Base-by-base conservation (phyloP, 2,329 filamentous ascomycete species). In the Pseudocercospora fijiensis region DNA sequence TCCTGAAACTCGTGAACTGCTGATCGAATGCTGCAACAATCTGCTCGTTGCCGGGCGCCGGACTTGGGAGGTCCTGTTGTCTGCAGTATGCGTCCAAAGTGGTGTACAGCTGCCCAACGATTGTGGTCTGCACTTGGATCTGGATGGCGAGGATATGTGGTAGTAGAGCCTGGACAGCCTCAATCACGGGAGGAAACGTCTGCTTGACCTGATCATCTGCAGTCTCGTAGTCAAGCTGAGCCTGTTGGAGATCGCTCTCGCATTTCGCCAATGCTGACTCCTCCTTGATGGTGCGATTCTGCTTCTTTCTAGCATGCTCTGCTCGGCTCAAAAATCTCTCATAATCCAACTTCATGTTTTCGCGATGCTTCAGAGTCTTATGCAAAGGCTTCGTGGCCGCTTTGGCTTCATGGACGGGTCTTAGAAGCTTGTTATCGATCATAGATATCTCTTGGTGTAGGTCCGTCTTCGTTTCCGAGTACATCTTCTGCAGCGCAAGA, bases 351-450 rank as follows among this genome's bases (percentile, higher is more conserved):
- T 88, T 88, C 78, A 88, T 90, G 71, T 93, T 90, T 74, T 95
- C 90, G 53, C 92, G 83, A 76, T 91, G 92, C 79, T 94, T 95
- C 73, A 96, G 91, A 0, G 88, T 88, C 78, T 92, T 95, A 72
- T 90, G 88, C 74, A 95, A 82, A 1, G 89, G 87, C 68, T 88
- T 85, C 64, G 94, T 82, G 60, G 80, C 85, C 58, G 88, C 86
- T 71, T 86, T 89, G 7, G 89, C 89, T 58, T 89, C 84, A 62
- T 85, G 85, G 3, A 88, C 89, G 0, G 91, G 90, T 63, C 82
- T 82, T 59, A 93, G 85, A 67, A 95, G 84, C 68, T 86, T 85
- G 9, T 81, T 78, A 68, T 94, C 90, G 67, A 96, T 90, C 70
- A 86, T 83, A 62, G 79, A 82, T 62, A 95, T 81, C 73, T 95